These are phyloP conservation scores for Prototheca cutis DNA, from an alignment of 163 green algal genomes.

Conservation along the genomic window DNA sequence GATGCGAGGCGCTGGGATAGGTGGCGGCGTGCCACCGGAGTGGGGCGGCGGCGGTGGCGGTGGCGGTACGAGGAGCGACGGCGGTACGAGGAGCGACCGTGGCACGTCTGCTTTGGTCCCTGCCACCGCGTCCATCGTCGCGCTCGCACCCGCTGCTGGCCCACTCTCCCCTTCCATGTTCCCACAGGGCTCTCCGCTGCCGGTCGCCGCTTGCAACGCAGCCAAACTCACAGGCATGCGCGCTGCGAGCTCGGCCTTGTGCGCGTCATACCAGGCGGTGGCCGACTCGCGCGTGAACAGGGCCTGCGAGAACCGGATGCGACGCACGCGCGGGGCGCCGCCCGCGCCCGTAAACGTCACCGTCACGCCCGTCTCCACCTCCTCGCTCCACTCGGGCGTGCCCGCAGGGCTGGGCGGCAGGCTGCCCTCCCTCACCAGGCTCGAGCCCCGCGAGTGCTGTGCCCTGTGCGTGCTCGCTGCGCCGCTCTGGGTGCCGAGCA, in stretches of 20 bases:
- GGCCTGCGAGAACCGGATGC: constrained; percentile 25
- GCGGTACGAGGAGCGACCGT: too few relatives aligned
- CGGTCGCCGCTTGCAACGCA: too few relatives aligned
- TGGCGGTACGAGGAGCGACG: too few relatives aligned
- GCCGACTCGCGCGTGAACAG: constrained; percentile 13
- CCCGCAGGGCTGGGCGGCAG: neutral
- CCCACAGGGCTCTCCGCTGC: too few relatives aligned
- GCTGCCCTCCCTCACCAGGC: neutral
- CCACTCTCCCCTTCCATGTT: too few relatives aligned
- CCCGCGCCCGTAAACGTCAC: constrained; percentile 16
- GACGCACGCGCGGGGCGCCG: constrained; percentile 8
- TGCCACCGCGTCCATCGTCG: too few relatives aligned
- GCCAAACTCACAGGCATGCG: too few relatives aligned
- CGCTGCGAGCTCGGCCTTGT: constrained; percentile 16
- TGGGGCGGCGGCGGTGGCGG: too few relatives aligned
- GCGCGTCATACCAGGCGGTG: constrained; percentile 17
- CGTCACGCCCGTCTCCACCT: constrained; percentile 19
- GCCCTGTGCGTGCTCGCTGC: neutral
- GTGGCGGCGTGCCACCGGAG: constrained; percentile 2
- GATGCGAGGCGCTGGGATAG: neutral
- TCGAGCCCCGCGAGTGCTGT: neutral
- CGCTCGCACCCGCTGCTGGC: too few relatives aligned
- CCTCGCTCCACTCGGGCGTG: constrained; percentile 16
- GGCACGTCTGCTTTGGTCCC: too few relatives aligned
- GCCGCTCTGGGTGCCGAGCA: too few relatives aligned